Conservation (phyloP, 1,284 basidiomycete species). For the Rhodotorula glutinis region DNA sequence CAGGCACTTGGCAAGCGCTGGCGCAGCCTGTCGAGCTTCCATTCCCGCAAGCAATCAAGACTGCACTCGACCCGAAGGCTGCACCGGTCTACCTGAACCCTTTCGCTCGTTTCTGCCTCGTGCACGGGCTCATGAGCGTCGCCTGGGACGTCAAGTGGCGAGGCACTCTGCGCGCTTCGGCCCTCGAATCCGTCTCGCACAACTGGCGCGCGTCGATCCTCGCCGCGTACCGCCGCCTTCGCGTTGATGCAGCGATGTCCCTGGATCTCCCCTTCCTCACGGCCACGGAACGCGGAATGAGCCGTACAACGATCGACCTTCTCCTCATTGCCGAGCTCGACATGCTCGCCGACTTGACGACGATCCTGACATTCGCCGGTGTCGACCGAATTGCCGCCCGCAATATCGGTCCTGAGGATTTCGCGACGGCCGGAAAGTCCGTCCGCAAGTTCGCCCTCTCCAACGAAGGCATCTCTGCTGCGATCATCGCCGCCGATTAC, state of each 20-base stretch:
- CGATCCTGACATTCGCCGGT: slow-evolving; percentile 3
- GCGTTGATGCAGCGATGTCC: not conserved
- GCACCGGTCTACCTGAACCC: not conserved
- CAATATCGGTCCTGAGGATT: slow-evolving; percentile 2
- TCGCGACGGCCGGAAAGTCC: not conserved
- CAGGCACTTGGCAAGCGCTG: not conserved
- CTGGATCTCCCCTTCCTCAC: not conserved
- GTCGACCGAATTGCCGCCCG: slow-evolving; percentile 2
- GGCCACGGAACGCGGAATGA: not conserved
- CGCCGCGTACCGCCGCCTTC: not conserved
- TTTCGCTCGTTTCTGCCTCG: not conserved
- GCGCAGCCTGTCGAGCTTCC: not conserved
- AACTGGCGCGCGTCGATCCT: slow-evolving; percentile 2
- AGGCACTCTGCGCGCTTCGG: slow-evolving; percentile 1
- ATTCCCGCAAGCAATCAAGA: not conserved
- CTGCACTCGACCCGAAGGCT: not conserved
- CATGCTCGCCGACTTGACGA: not conserved
- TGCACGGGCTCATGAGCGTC: slow-evolving; percentile 4
- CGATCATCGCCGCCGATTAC: not conserved
- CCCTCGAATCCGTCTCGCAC: not conserved
- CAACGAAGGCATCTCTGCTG: not conserved
- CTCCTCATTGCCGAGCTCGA: not conserved
- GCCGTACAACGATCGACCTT: not conserved
- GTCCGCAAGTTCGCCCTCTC: not conserved
- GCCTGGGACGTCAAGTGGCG: slow-evolving; percentile 13